Evolutionary conservation across 139 green algal genomes (phyloP).

Genomic region (Desmodesmus armatus): DNA sequence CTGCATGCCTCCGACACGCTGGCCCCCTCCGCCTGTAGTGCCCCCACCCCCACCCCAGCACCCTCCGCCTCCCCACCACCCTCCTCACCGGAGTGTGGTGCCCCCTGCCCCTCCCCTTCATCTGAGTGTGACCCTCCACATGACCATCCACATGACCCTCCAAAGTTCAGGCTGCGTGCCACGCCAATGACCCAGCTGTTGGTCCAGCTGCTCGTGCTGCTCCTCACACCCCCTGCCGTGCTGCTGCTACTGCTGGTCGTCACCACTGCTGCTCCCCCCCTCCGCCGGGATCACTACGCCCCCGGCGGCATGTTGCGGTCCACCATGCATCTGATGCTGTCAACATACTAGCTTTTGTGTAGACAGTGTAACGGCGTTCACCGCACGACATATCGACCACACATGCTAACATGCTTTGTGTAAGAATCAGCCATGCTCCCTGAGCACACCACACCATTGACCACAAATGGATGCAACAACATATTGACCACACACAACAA

Average conservation of each 20-base stretch:
- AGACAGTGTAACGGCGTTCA: too few species aligned
- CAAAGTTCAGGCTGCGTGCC: not conserved
- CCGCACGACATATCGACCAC: too few species aligned
- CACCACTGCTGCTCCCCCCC: not conserved
- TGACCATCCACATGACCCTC: not conserved
- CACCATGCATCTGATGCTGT: not conserved
- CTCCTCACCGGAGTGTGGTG: not conserved
- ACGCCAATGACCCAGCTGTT: not conserved
- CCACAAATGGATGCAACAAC: too few species aligned
- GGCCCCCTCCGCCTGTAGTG: not conserved
- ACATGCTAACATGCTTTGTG: too few species aligned
- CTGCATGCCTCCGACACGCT: not conserved
- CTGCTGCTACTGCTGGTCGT: not conserved
- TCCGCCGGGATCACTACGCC: too few species aligned
- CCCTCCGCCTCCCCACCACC: not conserved
- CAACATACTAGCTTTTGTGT: too few species aligned
- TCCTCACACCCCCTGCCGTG: not conserved
- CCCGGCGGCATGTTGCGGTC: not conserved
- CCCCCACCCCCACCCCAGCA: not conserved
- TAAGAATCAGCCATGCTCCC: too few species aligned
- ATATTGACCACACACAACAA: too few species aligned
- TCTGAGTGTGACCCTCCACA: too few species aligned
- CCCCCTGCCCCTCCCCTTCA: too few species aligned
- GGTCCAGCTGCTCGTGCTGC: not conserved
- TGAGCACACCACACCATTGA: too few species aligned